These are phyloP conservation scores for Macrophomina pseudophaseolina DNA, from an alignment of 2,329 filamentous ascomycete genomes.

Conservation along the genomic window DNA sequence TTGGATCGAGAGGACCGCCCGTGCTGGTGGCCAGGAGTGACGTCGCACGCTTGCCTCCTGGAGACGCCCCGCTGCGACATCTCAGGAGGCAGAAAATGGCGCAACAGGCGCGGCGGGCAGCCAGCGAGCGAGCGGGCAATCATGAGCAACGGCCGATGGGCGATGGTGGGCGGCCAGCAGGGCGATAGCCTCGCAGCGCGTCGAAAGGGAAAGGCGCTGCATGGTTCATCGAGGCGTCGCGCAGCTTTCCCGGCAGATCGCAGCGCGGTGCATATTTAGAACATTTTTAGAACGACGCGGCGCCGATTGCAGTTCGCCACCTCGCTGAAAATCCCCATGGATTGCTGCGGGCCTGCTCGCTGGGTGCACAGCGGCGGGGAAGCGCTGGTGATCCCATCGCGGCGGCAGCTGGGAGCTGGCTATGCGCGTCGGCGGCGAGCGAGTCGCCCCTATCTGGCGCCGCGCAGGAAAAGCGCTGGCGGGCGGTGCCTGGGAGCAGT, in stretches of 20 bases:
- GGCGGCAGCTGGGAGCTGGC: slow-evolving; percentile 4
- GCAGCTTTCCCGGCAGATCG: slow-evolving; percentile 22
- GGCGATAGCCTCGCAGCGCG: slow-evolving; percentile 8
- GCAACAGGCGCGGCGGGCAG: slow-evolving; percentile 10
- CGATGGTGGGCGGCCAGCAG: not conserved
- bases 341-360: slow-evolving; percentile 7
- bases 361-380: slow-evolving; percentile 21
- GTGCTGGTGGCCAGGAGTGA: slow-evolving; percentile 21
- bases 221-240: slow-evolving; percentile 10
- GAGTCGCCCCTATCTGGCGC: slow-evolving; percentile 8
- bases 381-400: slow-evolving; percentile 23
- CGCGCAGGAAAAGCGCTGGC: slow-evolving; percentile 10
- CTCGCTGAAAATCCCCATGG: slow-evolving; percentile 22
- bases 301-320: slow-evolving; percentile 24
- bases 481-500: slow-evolving; percentile 19
- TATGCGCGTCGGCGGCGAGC: not conserved
- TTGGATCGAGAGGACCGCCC: slow-evolving; percentile 13
- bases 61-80: slow-evolving; percentile 21
- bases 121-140: slow-evolving; percentile 6
- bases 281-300: slow-evolving; percentile 24
- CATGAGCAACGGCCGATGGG: slow-evolving; percentile 1
- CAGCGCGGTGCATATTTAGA: slow-evolving; percentile 13
- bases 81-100: slow-evolving; percentile 22
- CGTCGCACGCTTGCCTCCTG: slow-evolving; percentile 19
- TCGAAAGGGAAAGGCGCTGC: slow-evolving; percentile 19